phyloP scores from a whole-genome alignment of 2,329 filamentous ascomycete genomes.

The Hypoxylon sp. region DNA sequence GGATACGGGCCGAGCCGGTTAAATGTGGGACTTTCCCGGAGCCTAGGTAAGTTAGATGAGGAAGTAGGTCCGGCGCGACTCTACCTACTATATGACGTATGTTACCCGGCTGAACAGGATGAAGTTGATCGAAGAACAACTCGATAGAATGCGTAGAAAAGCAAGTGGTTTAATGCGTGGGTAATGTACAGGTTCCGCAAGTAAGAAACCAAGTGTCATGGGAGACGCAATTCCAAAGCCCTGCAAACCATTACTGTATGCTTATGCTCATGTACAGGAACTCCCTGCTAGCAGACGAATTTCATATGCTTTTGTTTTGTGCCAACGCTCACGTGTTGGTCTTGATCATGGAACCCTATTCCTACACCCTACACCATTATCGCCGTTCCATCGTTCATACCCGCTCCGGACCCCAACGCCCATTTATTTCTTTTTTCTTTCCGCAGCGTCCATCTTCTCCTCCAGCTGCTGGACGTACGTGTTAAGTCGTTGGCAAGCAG shows the following conservation, averaged over 20 bases:
- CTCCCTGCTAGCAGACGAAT: conserved; percentile 35
- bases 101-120: background rate
- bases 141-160: conserved; percentile 1
- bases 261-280: conserved; percentile 33
- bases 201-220: conserved; percentile 6
- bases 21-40: conserved; percentile 26
- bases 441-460: conserved; percentile 77
- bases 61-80: background rate
- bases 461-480: conserved; percentile 86
- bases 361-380: conserved; percentile 37
- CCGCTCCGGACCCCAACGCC: background rate
- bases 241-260: conserved; percentile 24
- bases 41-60: conserved; percentile 3
- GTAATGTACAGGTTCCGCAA: conserved; percentile 8
- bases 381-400: conserved; percentile 14
- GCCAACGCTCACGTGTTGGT: conserved; percentile 24
- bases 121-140: background rate
- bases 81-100: background rate
- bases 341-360: conserved; percentile 27
- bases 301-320: conserved; percentile 21
- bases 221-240: conserved; percentile 10
- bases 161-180: conserved; percentile 6
- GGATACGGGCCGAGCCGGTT: conserved; percentile 31
- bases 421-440: conserved; percentile 74
- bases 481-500: conserved; percentile 87